These are phyloP conservation scores for Corymbia calophylla DNA, from an alignment of 441 rosid species.

Conservation along the genomic window DNA sequence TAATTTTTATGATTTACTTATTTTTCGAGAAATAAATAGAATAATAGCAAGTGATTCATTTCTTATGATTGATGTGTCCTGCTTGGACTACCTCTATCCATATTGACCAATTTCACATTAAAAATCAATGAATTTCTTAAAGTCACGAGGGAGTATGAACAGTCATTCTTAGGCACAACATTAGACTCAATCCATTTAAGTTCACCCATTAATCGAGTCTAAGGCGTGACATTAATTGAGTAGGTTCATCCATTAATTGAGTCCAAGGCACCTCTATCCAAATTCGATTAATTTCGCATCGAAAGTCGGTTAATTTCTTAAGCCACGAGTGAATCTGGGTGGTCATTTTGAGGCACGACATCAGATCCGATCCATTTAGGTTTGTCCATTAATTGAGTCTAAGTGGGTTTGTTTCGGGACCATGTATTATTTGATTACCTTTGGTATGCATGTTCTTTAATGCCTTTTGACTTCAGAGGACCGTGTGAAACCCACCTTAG, in stretches of 20 bases:
- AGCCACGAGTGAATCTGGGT: neutral
- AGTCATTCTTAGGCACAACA: neutral
- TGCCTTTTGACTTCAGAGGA: neutral
- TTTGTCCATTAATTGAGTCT: neutral
- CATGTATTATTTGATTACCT: neutral
- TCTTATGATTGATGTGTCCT: neutral
- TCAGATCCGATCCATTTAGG: neutral
- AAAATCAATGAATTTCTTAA: neutral
- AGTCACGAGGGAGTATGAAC: neutral
- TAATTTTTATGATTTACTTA: too few species aligned
- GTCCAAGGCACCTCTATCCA: too few species aligned
- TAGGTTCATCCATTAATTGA: neutral
- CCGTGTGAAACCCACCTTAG: too few species aligned
- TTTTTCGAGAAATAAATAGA: neutral
- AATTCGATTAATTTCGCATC: neutral
- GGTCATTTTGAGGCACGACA: neutral
- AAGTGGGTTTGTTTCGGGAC: fast-evolving
- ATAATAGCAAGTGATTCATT: neutral
- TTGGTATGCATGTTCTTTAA: too few species aligned
- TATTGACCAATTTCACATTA: neutral
- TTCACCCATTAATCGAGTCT: neutral
- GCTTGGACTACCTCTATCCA: fast-evolving
- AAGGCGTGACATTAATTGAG: too few species aligned
- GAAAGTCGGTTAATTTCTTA: neutral
- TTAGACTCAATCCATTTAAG: neutral